Percentiles rank a stretch among this genome's conserved stretches.
Conservation (phyloP, 306 rosid genomes). For the Vachellia pachyceras region DNA sequence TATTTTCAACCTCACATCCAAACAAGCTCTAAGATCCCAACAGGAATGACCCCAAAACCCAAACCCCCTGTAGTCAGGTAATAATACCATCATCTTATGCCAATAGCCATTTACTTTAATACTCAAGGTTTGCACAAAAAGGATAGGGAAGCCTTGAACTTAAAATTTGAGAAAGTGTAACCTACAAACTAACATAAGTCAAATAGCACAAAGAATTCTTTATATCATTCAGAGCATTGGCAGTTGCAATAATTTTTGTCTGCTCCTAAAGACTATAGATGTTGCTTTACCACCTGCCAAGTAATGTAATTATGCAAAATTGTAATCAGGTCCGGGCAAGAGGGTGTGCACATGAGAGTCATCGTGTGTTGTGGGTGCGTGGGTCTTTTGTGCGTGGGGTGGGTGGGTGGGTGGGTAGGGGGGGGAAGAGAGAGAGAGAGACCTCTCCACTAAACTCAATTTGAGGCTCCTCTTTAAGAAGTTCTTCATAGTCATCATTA, state of each 20-base stretch:
- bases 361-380: neutral
- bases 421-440: slow-evolving; percentile 7
- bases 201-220: slow-evolving; percentile 4
- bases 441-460: slow-evolving; percentile 99
- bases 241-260: neutral
- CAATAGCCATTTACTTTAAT: neutral
- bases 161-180: slow-evolving; percentile 2
- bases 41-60: neutral
- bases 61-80: neutral
- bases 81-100: neutral
- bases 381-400: no score
- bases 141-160: slow-evolving; percentile 8
- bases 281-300: neutral
- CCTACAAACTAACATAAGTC: slow-evolving; percentile 12
- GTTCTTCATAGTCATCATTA: slow-evolving; percentile 70
- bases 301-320: neutral
- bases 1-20: no score
- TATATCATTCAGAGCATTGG: slow-evolving; percentile 10
- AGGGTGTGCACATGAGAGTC: neutral
- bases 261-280: neutral
- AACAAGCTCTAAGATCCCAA: neutral
- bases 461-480: slow-evolving; percentile 86
- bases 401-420: neutral
- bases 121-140: neutral
- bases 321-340: neutral